A percentile compares a stretch with the other conserved stretches of the same genome.
These are phyloP conservation scores for Nicotiana obtusifolia DNA, from an alignment of 257 asterid genomes.

Conservation along the genomic window DNA sequence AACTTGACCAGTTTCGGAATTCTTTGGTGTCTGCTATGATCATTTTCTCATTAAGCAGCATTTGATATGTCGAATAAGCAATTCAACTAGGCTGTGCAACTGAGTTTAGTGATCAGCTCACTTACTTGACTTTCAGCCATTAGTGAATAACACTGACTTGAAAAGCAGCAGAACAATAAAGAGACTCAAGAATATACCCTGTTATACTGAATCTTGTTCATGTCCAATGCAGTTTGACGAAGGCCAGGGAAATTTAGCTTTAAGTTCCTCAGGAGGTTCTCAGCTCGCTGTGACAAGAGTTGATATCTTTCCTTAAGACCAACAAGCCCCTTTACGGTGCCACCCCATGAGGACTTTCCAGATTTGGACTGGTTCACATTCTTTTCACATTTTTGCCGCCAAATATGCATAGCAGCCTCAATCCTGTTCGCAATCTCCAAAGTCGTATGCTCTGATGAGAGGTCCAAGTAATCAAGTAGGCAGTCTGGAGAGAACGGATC, in stretches of 20 bases:
- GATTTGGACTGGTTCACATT: slow-evolving; percentile 34
- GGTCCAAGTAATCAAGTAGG: slow-evolving; percentile 67
- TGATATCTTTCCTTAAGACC: slow-evolving; percentile 52
- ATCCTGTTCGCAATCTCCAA: slow-evolving; percentile 74
- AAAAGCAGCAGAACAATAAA: not conserved
- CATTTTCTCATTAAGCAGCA: not conserved
- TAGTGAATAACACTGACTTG: not conserved
- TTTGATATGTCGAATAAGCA: not conserved
- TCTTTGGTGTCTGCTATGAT: not conserved
- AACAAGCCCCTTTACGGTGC: slow-evolving; percentile 45
- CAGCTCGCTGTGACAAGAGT: slow-evolving; percentile 66
- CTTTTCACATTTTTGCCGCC: slow-evolving; percentile 62
- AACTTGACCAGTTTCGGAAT: not conserved
- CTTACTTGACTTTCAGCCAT: not conserved
- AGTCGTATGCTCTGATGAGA: slow-evolving; percentile 67
- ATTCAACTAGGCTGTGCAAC: not conserved
- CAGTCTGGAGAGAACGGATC: slow-evolving; percentile 71
- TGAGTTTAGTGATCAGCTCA: not conserved
- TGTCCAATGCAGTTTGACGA: slow-evolving; percentile 77
- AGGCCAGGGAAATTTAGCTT: slow-evolving; percentile 76
- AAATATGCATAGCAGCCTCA: slow-evolving; percentile 65
- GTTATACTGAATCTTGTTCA: slow-evolving; percentile 75
- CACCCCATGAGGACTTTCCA: slow-evolving; percentile 54
- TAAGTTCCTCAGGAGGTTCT: slow-evolving; percentile 57
- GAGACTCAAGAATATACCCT: slow-evolving; percentile 40